phyloP scores from a whole-genome alignment of 495 filamentous ascomycete species.

The Penicillium dipodomyicola region DNA sequence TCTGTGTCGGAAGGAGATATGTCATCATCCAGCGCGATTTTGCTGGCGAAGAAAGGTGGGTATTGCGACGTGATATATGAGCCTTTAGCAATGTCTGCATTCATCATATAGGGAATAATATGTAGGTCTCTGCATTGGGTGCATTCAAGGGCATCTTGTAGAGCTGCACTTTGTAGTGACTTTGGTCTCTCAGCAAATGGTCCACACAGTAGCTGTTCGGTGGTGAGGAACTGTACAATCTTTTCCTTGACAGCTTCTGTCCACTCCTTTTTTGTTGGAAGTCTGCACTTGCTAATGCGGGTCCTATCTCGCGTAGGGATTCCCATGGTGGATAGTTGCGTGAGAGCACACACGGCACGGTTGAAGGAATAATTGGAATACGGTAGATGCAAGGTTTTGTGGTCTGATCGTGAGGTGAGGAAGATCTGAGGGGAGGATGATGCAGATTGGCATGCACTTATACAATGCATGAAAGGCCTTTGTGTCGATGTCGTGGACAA shows the following conservation, averaged over 20 bases:
- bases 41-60: conserved; percentile 28
- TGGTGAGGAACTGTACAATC: background rate
- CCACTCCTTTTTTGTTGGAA: background rate
- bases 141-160: conserved; percentile 37
- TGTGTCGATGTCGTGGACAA: background rate
- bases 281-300: background rate
- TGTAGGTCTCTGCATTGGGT: conserved; percentile 23
- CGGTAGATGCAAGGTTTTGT: background rate
- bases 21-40: conserved; percentile 16
- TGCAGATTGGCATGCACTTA: background rate
- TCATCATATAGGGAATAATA: conserved; percentile 23
- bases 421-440: background rate
- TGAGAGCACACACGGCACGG: background rate
- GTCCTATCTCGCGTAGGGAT: background rate
- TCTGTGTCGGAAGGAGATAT: conserved; percentile 18
- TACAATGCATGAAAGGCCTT: conserved; percentile 1
- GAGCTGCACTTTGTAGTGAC: conserved; percentile 14
- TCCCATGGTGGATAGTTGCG: background rate
- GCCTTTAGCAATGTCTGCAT: conserved; percentile 22
- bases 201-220: too few species aligned
- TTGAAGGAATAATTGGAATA: background rate
- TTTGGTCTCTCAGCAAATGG: background rate
- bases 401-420: background rate
- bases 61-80: conserved; percentile 22
- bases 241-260: conserved; percentile 1